phyloP scores from a whole-genome alignment of 148 eudicot species.

The Rhododendron henanense region DNA sequence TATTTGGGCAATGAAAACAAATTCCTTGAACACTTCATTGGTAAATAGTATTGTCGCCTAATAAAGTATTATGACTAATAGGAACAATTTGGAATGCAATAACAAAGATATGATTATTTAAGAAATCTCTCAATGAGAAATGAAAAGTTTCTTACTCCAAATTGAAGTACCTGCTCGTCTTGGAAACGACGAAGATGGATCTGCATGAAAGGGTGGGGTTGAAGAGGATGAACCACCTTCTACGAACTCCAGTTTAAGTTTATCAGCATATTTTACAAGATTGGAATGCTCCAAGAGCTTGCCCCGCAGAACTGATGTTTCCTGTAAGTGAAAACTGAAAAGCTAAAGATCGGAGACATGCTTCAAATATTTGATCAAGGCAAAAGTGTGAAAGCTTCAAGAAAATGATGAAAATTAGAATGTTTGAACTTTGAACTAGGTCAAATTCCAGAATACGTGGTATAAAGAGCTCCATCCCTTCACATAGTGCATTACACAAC shows the following conservation, averaged over 20 bases:
- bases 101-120: not conserved
- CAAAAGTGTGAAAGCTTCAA: not conserved
- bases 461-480: not conserved
- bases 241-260: constrained; percentile 42
- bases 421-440: not conserved
- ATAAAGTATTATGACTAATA: not conserved
- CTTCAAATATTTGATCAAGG: constrained; percentile 1
- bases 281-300: constrained; percentile 61
- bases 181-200: constrained; percentile 57
- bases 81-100: not conserved
- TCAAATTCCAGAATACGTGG: not conserved
- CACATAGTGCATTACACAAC: not conserved
- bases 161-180: constrained; percentile 49
- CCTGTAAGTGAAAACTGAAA: constrained; percentile 34
- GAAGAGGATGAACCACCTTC: constrained; percentile 46
- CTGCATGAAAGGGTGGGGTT: constrained; percentile 30
- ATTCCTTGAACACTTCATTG: not conserved
- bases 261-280: constrained; percentile 68
- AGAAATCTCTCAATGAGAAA: constrained; percentile 1
- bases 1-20: not conserved
- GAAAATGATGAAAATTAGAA: not conserved
- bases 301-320: constrained; percentile 64
- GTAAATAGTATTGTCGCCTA: not conserved
- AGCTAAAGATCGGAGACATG: not conserved
- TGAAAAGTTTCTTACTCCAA: constrained; percentile 47